phyloP scores from a whole-genome alignment of 148 eudicot species.

The Arctostaphylos glauca region DNA sequence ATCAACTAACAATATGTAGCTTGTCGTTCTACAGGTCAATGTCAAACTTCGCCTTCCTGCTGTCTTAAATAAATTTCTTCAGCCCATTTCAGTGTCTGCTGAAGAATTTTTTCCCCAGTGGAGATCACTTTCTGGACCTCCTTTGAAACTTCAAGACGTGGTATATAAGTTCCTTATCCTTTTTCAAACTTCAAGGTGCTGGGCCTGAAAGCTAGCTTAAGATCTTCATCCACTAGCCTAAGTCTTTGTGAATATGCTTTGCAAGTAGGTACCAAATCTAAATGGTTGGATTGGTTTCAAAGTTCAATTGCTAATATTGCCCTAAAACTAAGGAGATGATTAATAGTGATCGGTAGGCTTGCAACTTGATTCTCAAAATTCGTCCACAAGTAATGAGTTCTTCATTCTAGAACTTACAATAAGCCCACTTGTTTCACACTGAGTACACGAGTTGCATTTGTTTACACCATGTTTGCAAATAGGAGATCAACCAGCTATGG shows the following conservation, averaged over 20 bases:
- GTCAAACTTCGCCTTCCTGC: constrained; percentile 93
- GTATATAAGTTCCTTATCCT: constrained; percentile 56
- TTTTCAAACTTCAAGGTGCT: constrained; percentile 19
- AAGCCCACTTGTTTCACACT: neutral
- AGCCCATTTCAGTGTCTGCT: constrained; percentile 72
- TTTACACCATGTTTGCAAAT: neutral
- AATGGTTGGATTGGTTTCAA: neutral
- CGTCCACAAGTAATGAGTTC: neutral
- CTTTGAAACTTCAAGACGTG: constrained; percentile 97
- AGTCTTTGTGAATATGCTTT: neutral
- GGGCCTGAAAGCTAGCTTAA: neutral
- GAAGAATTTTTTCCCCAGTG: constrained; percentile 97
- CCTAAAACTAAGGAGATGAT: neutral
- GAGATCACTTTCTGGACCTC: constrained; percentile 98
- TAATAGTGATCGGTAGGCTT: neutral
- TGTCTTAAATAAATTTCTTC: constrained; percentile 83
- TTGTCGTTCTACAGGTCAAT: constrained; percentile 55
- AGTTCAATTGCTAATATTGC: neutral
- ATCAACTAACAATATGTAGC: neutral
- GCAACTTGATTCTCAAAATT: neutral
- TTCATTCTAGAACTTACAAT: neutral
- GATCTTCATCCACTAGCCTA: neutral
- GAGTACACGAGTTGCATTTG: neutral
- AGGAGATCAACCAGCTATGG: neutral
- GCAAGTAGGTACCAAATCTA: neutral